Percentiles rank a stretch among this genome's conserved stretches.
Conservation (phyloP, 2,329 filamentous ascomycete genomes). For the Rhinocladiella similis region DNA sequence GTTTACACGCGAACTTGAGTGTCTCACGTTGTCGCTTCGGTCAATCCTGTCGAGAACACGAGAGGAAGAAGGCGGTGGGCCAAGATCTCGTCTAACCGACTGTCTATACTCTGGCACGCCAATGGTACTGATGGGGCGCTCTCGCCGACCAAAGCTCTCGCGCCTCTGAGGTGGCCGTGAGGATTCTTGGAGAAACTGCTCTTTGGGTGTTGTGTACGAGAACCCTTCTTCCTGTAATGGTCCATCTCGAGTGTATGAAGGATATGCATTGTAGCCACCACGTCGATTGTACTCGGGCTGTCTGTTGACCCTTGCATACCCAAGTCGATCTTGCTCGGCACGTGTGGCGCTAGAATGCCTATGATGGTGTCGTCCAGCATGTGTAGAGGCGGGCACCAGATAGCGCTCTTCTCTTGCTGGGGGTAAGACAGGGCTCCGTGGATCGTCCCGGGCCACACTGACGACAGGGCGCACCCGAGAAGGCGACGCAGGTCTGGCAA, state of each 20-base stretch:
- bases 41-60: slow-evolving; percentile 29
- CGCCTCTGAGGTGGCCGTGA: slow-evolving; percentile 23
- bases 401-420: slow-evolving; percentile 23
- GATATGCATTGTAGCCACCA: slow-evolving; percentile 24
- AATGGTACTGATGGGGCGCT: slow-evolving; percentile 28
- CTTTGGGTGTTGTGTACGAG: slow-evolving; percentile 49
- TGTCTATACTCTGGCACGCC: slow-evolving; percentile 24
- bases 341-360: slow-evolving; percentile 27
- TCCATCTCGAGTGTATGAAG: slow-evolving; percentile 6
- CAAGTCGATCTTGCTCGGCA: slow-evolving; percentile 25
- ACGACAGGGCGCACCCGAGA: slow-evolving; percentile 27
- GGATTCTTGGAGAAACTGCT: slow-evolving; percentile 41
- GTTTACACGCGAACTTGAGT: slow-evolving; percentile 8
- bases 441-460: slow-evolving; percentile 23
- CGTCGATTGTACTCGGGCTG: slow-evolving; percentile 26
- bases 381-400: slow-evolving; percentile 23
- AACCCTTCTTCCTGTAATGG: slow-evolving; percentile 34
- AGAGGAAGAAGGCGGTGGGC: slow-evolving; percentile 23
- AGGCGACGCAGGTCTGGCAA: slow-evolving; percentile 23
- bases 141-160: slow-evolving; percentile 34
- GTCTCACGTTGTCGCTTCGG: slow-evolving; percentile 13
- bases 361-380: slow-evolving; percentile 20
- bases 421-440: slow-evolving; percentile 17
- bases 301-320: slow-evolving; percentile 7
- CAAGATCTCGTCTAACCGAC: slow-evolving; percentile 22